Base-by-base conservation (phyloP, 805 yeast genomes). In the Ogataea allantospora region DNA sequence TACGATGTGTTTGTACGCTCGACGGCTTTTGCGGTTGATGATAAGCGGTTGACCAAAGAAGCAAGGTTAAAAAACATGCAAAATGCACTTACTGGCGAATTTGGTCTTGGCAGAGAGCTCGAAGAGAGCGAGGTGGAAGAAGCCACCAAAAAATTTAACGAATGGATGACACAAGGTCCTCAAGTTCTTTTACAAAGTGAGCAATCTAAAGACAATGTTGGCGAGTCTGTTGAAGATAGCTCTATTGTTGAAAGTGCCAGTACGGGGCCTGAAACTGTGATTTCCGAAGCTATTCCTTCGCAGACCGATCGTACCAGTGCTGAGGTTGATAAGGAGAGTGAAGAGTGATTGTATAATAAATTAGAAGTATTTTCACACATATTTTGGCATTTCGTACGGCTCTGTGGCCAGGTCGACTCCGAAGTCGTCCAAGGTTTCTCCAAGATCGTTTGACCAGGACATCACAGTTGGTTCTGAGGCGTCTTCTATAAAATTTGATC, bases 321-420 rank as follows among this genome's bases (percentile, higher is more conserved):
- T n/a, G 43, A 42, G 12, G 32, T 20, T 27, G 31, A 29, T 6
- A 40, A 27, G 38, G 25, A 27, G 10, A 29, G 21, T 29, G 40
- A 26, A 11, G 26, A 31, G 19, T 34, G 21, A 40, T 33, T 36
- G 40, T 36, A 36, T 36, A 36, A 36, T 36, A 36, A 20, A 36
- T n/a, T 26, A 13, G 24, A 16, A 20, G 22, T 28, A 22, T 30
- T 12, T 33, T 38, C 38, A 42, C n/a, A 40, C 35, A 18, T 11
- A 7, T 30, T 44, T 46, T 6, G 44, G 45, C 12, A 17, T 12
- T 18, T 46, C 54, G 30, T 47, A 44, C 13, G 44, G 35, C 50
- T 80, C 88, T 2, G 79, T 78, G 1, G 77, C 83, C 6, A 75
- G 42, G 54, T 89, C 97, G 2, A 91, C 98, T 0, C 98, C 98